Conservation (phyloP, 768 basidiomycete genomes). For the Pholiota microspora region DNA sequence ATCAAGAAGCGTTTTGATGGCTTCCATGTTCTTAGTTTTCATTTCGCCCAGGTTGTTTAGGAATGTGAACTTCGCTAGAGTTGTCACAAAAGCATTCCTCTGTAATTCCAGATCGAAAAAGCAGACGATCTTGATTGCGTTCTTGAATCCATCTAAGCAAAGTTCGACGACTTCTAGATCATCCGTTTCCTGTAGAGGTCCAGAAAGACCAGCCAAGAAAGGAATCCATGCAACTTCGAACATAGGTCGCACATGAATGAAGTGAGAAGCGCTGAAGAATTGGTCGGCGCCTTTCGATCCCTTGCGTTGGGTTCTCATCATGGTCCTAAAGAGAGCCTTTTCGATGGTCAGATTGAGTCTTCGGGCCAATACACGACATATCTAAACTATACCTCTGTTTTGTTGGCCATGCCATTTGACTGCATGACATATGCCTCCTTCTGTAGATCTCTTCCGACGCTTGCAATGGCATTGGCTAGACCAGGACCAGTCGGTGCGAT, state of each 20-base stretch:
- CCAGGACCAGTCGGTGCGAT: conserved; percentile 57
- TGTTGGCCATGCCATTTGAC: conserved; percentile 93
- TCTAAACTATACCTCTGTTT: conserved; percentile 72
- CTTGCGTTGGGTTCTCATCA: conserved; percentile 91
- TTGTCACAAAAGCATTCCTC: conserved; percentile 98
- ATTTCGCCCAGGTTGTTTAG: conserved; percentile 97
- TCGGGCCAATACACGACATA: neutral
- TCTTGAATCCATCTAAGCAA: conserved; percentile 94
- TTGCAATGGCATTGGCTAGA: conserved; percentile 77
- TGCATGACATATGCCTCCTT: conserved; percentile 95
- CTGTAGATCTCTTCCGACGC: conserved; percentile 92
- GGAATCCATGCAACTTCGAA: conserved; percentile 99
- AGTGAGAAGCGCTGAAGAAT: conserved; percentile 95
- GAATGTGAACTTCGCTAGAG: conserved; percentile 95
- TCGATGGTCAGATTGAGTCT: conserved; percentile 11
- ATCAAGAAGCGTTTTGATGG: conserved; percentile 92
- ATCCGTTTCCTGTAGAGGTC: conserved; percentile 92
- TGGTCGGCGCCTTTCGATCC: conserved; percentile 76
- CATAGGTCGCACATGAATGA: conserved; percentile 97
- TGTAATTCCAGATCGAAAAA: conserved; percentile 97
- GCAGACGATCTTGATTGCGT: conserved; percentile 94
- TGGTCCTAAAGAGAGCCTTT: conserved; percentile 87
- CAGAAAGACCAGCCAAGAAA: conserved; percentile 92
- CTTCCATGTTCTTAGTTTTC: conserved; percentile 99
- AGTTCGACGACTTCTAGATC: conserved; percentile 90